phyloP scores from a whole-genome alignment of 1,284 basidiomycete genomes.

The Cryptococcus floricola region DNA sequence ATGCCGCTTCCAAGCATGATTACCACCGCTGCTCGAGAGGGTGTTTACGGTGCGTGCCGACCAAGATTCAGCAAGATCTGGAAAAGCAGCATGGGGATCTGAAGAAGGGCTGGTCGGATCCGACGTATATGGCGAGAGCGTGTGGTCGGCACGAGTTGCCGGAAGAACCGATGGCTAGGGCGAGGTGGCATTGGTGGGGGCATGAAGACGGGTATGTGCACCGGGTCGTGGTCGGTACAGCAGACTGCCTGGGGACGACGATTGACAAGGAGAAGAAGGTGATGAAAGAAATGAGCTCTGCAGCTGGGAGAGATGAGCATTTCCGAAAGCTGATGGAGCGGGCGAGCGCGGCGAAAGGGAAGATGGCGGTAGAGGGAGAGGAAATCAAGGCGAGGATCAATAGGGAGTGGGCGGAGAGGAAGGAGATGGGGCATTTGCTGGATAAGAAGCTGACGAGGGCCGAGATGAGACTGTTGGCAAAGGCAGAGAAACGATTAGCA shows the following conservation, averaged over 20 bases:
- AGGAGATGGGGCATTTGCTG: background rate
- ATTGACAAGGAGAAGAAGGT: conserved; percentile 3
- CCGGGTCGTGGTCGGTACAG: background rate
- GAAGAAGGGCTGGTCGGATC: conserved; percentile 14
- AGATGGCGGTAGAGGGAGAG: background rate
- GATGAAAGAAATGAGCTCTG: conserved; percentile 1
- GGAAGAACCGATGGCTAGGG: conserved; percentile 8
- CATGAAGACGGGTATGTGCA: conserved; percentile 6
- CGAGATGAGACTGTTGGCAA: background rate
- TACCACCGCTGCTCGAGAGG: conserved; percentile 6
- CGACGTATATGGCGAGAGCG: conserved; percentile 8
- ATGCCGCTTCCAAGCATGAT: background rate
- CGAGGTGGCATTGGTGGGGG: conserved; percentile 19
- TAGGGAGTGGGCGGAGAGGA: background rate
- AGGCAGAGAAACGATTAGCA: background rate
- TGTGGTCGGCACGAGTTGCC: conserved; percentile 16
- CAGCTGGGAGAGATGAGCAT: background rate
- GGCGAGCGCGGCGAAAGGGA: conserved; percentile 1
- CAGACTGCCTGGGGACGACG: background rate
- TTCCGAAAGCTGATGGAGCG: background rate
- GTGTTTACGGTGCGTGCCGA: conserved; percentile 8
- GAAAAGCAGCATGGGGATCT: conserved; percentile 18
- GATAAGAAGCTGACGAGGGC: background rate
- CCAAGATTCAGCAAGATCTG: conserved; percentile 3
- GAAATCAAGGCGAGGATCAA: background rate